Conservation (phyloP, 345 rosid genomes). For the rapeseed (Brassica napus) region DNA sequence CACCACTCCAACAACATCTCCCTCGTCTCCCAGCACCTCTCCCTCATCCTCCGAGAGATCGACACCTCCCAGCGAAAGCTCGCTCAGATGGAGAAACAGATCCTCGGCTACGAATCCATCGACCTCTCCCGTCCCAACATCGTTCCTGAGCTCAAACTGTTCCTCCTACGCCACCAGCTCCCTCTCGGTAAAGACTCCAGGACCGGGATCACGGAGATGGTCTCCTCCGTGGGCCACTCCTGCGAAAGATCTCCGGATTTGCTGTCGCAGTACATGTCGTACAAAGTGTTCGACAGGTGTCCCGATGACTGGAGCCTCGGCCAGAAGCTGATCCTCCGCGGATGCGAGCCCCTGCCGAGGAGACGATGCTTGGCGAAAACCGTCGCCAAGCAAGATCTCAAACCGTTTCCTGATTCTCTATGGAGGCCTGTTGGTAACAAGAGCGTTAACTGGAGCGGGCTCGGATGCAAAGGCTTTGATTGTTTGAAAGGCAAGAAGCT, state of each 20-base stretch:
- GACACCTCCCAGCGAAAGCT: conserved; percentile 85
- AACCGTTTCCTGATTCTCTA: conserved; percentile 56
- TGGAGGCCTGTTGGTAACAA: conserved; percentile 85
- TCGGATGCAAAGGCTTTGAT: conserved; percentile 77
- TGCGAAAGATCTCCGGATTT: conserved; percentile 87
- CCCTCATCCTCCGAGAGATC: conserved; percentile 78
- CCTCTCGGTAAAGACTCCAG: conserved; percentile 82
- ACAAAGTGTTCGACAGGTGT: conserved; percentile 66
- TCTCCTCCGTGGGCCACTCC: conserved; percentile 89
- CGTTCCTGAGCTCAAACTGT: conserved; percentile 78
- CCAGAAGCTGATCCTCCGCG: conserved; percentile 64
- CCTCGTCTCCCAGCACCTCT: conserved; percentile 81
- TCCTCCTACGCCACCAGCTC: conserved; percentile 72
- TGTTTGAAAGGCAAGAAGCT: conserved; percentile 79
- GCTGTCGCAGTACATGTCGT: conserved; percentile 78
- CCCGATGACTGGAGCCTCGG: conserved; percentile 85
- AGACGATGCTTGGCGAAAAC: conserved; percentile 79
- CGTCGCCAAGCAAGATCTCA: conserved; percentile 64
- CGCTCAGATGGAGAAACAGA: conserved; percentile 83
- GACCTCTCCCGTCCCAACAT: conserved; percentile 84
- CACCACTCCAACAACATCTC: conserved; percentile 59
- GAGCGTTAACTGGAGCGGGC: conserved; percentile 84
- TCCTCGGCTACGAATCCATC: conserved; percentile 76
- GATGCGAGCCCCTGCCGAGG: conserved; percentile 94
- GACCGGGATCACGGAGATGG: conserved; percentile 90